Base-by-base conservation (phyloP, 345 rosid genomes). In the Syzygium oleosum region DNA sequence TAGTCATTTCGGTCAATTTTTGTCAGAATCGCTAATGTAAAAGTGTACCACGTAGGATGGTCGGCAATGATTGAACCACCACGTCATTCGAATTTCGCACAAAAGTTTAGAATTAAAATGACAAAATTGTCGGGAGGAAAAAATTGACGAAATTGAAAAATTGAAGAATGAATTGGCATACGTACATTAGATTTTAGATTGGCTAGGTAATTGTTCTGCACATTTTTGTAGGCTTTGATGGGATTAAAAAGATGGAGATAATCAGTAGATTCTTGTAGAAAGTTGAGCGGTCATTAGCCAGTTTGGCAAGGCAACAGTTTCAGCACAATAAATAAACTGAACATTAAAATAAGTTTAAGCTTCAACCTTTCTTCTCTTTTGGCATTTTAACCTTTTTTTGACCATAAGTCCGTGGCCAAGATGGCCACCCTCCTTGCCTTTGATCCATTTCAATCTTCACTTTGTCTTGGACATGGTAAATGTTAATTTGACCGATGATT, bases 111-210 rank as follows among this genome's bases (percentile, higher is more conserved):
- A 43, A 43, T 43, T 43, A 43, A 43, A 43, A 43, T 5, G 46
- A 43, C 6, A 43, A 43, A 43, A 43, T 43, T 43, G 46, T 43
- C 46, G 7, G 46, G 46, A 43, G 46, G 46, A 43, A 43, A 43
- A 43, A 16, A 31, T 34, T 61, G 73, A 61, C 3, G 6, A 59
- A 61, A 61, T 61, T 27, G 0, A 61, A 27, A 59, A 61, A 1
- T n/a, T 27, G n/a, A 61, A 0, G 2, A 27, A 1, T 61, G 2
- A 61, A 61, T 61, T 9, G 1, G 9, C 0, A 73, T 73, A 9
- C 46, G 5, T 19, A 73, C 4, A 7, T 27, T 61, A 61, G 6
- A 2, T n/a, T 61, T 61, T 12, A 0, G 29, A 61, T 0, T 11
- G 1, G 3, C n/a, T 61, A n/a, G 34, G 16, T 61, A 61, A 11